phyloP scores from a whole-genome alignment of 2,329 filamentous ascomycete species.

The Ramularia endophylla region DNA sequence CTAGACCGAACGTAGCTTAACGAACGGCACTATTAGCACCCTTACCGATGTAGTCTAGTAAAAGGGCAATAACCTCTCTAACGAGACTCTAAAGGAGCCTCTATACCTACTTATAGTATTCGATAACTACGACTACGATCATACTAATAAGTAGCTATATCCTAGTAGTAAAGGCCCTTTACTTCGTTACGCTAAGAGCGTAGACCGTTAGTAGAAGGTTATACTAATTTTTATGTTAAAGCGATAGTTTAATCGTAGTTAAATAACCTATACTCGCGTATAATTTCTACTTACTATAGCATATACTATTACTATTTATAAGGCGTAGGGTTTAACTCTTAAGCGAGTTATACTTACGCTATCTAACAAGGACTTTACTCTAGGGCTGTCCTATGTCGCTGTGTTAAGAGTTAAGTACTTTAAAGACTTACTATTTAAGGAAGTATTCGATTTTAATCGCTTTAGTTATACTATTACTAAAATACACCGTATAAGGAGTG shows the following conservation, averaged over 20 bases:
- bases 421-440: not conserved
- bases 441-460: not conserved
- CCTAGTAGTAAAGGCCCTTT: too few species aligned
- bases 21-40: not conserved
- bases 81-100: not conserved
- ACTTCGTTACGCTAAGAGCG: not conserved
- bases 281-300: not conserved
- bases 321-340: constrained; percentile 1
- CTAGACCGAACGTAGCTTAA: too few species aligned
- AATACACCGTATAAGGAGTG: too few species aligned
- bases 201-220: not conserved
- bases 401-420: not conserved
- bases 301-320: not conserved
- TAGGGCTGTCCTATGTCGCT: not conserved
- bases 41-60: constrained; percentile 1
- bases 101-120: not conserved
- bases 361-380: not conserved
- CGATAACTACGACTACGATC: too few species aligned
- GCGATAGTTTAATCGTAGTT: not conserved
- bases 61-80: not conserved
- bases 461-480: too few species aligned
- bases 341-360: not conserved
- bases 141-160: not conserved
- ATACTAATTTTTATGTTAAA: not conserved
- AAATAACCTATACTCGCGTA: not conserved